Conservation (phyloP, 352 stramenopile species). For the Pythium scleroteichum region DNA sequence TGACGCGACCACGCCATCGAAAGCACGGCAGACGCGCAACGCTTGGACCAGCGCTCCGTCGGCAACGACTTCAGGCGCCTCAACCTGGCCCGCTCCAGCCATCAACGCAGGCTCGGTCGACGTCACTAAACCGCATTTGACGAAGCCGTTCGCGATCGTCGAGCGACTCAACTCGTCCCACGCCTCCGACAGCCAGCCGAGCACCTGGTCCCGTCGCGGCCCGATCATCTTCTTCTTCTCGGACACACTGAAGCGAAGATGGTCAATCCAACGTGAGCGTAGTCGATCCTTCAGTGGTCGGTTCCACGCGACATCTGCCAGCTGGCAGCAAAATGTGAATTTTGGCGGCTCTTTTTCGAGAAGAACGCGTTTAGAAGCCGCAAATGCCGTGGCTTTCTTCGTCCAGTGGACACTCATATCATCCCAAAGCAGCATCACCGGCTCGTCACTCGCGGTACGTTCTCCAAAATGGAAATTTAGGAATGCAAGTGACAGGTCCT, state of each 20-base stretch:
- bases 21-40: too few species aligned
- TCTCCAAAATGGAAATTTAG: slow-evolving; percentile 16
- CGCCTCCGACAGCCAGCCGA: slow-evolving; percentile 4
- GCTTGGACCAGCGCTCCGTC: too few species aligned
- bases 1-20: too few species aligned
- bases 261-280: background rate
- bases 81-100: too few species aligned
- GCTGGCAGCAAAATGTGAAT: slow-evolving; percentile 15
- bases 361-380: background rate
- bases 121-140: slow-evolving; percentile 7
- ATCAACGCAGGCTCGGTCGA: too few species aligned
- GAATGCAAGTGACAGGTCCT: slow-evolving; percentile 9
- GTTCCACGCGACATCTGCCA: slow-evolving; percentile 14
- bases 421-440: slow-evolving; percentile 22
- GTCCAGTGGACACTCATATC: slow-evolving; percentile 20
- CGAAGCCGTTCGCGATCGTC: slow-evolving; percentile 9
- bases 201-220: background rate
- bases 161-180: background rate
- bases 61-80: too few species aligned
- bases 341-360: slow-evolving; percentile 6
- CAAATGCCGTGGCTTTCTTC: background rate
- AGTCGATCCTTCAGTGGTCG: slow-evolving; percentile 14
- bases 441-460: background rate
- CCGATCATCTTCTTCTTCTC: background rate
- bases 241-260: background rate